Conservation (phyloP, 139 green algal species). For the Micromonas commoda region DNA sequence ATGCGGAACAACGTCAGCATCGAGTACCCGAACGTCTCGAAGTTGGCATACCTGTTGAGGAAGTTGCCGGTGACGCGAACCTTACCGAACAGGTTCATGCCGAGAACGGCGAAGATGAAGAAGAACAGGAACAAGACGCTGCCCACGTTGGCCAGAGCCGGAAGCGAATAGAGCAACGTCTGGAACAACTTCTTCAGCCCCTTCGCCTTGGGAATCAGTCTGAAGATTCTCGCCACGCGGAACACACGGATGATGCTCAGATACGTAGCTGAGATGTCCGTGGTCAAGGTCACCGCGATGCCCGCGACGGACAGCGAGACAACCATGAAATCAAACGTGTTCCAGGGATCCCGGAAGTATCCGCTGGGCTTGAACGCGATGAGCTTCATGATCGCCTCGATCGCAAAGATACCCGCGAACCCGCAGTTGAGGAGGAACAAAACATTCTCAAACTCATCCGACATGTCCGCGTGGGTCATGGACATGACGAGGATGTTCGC, state of each 20-base stretch:
- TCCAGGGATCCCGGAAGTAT: constrained; percentile 61
- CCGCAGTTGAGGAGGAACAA: constrained; percentile 42
- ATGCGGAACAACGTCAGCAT: constrained; percentile 31
- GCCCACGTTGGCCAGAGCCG: constrained; percentile 62
- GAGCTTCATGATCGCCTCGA: constrained; percentile 54
- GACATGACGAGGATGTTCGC: constrained; percentile 52
- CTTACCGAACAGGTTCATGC: constrained; percentile 70
- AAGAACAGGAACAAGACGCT: constrained; percentile 63
- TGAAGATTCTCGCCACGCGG: constrained; percentile 58
- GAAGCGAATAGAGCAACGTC: constrained; percentile 60
- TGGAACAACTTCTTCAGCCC: constrained; percentile 56
- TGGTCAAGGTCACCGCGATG: constrained; percentile 40
- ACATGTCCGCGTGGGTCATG: constrained; percentile 44
- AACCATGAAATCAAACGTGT: constrained; percentile 61
- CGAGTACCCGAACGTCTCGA: constrained; percentile 48
- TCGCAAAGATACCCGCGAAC: constrained; percentile 55
- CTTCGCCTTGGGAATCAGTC: constrained; percentile 63
- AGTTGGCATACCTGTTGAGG: constrained; percentile 55
- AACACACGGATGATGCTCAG: constrained; percentile 60
- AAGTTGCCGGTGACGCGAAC: constrained; percentile 42
- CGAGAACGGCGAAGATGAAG: constrained; percentile 70
- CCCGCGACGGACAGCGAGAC: constrained; percentile 43
- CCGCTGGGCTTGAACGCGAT: constrained; percentile 32
- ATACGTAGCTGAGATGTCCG: constrained; percentile 40
- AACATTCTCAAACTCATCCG: constrained; percentile 21